Base-by-base conservation (phyloP, 2,329 filamentous ascomycete genomes). In the Phyllosticta citriasiana region DNA sequence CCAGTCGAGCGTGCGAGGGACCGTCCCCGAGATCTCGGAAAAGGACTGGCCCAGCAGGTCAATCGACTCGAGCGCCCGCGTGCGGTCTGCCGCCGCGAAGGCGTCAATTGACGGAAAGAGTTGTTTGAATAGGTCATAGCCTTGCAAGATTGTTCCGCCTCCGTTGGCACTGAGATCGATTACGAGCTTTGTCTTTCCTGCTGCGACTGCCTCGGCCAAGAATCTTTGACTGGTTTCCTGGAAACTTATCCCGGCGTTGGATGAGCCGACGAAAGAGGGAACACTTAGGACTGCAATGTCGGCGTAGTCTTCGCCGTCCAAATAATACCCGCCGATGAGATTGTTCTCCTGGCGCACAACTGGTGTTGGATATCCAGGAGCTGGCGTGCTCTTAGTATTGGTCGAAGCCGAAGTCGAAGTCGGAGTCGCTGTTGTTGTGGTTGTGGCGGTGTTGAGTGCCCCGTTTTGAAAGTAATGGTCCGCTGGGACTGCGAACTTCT, bases 51-150 rank as follows among this genome's bases (percentile, higher is more conserved):
- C 71, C 9, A 83, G 74, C 19, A 78, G 68, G 53, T 77, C 72
- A 27, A 78, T 67, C 22, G 76, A 74, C 57, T 81, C 77, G 47
- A 74, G 72, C 5, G 79, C 77, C n/a, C 82, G 76, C 66, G 82
- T 75, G 19, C 83, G 80, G 63, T 73, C 73, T 50, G 69, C 72
- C 2, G 77, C 80, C n/a, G 78, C 79, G 63, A 79, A 82, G 1
- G 77, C 76, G 7, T 78, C 71, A 3, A 78, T 69, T 5, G 75
- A 69, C 0, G 82, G 82, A 71, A 83, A 81, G 1, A 85, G 72
- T 70, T 80, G 75, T 59, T 81, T 80, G 73, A 86, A 86, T 62
- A 87, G 74, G 66, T 86, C 84, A 61, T 83, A 84, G 9, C 82
- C 84, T 52, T 82, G 79, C 14, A 84, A 69, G 57, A 86, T 80